Percentiles rank a stretch among this genome's conserved stretches.
Evolutionary conservation across 2,329 filamentous ascomycete species (phyloP).

Genomic region (Colletotrichum viniferum): DNA sequence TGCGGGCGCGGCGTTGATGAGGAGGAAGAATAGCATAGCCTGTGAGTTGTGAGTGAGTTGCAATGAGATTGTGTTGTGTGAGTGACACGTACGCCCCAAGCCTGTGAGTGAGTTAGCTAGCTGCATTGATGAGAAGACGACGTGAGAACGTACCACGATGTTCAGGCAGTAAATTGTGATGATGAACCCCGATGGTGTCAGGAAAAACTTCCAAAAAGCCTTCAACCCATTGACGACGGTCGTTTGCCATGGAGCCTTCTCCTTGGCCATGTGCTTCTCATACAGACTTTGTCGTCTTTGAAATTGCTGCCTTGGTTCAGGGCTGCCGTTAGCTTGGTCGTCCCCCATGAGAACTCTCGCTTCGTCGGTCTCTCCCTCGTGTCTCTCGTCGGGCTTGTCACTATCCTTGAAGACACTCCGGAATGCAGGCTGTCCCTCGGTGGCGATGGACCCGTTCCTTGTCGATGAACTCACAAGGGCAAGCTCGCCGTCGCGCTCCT

Average conservation of each 20-base stretch:
- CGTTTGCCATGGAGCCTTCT: slow-evolving; percentile 27
- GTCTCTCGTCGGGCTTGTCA: background rate
- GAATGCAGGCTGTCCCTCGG: background rate
- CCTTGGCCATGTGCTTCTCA: slow-evolving; percentile 24
- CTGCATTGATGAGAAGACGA: background rate
- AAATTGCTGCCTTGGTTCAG: background rate
- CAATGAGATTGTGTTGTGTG: background rate
- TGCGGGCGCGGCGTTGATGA: slow-evolving; percentile 27
- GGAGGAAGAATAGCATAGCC: slow-evolving; percentile 34
- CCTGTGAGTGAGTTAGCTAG: slow-evolving; percentile 9
- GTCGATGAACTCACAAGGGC: slow-evolving; percentile 24
- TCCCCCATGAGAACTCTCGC: background rate
- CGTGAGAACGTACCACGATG: slow-evolving; percentile 27
- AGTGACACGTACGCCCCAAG: slow-evolving; percentile 28
- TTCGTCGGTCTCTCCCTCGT: background rate
- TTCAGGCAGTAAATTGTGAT: slow-evolving; percentile 33
- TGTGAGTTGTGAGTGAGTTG: background rate
- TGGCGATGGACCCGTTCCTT: slow-evolving; percentile 18
- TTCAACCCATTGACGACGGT: slow-evolving; percentile 28
- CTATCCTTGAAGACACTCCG: background rate
- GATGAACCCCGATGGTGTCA: slow-evolving; percentile 29
- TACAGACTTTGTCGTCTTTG: slow-evolving; percentile 24
- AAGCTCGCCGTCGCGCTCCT: slow-evolving; percentile 27
- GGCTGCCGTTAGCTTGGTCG: background rate
- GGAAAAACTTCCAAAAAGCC: slow-evolving; percentile 33